A percentile compares a stretch with the other conserved stretches of the same genome.
Evolutionary conservation across 1,139 yeast species (phyloP).

Genomic region (Geotrichum fermentans): DNA sequence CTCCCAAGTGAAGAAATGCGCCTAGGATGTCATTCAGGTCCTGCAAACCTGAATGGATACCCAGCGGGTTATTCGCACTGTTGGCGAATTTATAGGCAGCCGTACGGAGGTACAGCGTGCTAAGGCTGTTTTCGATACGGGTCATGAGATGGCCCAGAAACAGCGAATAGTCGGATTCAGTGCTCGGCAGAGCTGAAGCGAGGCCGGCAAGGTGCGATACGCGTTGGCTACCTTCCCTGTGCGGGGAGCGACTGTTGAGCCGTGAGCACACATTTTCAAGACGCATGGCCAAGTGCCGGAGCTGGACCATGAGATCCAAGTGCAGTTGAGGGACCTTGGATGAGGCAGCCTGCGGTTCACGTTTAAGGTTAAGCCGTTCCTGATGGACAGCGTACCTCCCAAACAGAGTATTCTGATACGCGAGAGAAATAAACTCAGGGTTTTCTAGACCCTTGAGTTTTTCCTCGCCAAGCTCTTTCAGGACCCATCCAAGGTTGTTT

Average conservation of each 20-base stretch:
- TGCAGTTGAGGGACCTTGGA: constrained; percentile 14
- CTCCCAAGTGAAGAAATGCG: constrained; percentile 1
- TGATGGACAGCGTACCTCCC: constrained; percentile 18
- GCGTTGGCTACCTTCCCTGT: constrained; percentile 3
- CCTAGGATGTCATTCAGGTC: constrained; percentile 5
- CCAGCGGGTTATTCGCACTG: background rate
- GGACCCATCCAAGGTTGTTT: constrained; percentile 65
- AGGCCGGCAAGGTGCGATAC: constrained; percentile 4
- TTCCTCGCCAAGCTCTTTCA: constrained; percentile 73
- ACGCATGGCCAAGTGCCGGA: constrained; percentile 46
- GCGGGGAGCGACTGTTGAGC: constrained; percentile 23
- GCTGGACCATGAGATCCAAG: constrained; percentile 41
- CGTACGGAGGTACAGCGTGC: constrained; percentile 25
- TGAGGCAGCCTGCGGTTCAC: constrained; percentile 24
- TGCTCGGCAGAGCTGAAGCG: constrained; percentile 24
- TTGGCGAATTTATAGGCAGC: constrained; percentile 7
- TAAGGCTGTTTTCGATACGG: constrained; percentile 50
- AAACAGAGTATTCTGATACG: constrained; percentile 51
- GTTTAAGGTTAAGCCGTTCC: constrained; percentile 31
- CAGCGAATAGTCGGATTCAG: constrained; percentile 42
- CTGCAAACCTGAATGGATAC: background rate
- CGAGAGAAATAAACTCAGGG: constrained; percentile 78
- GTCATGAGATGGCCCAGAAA: constrained; percentile 60
- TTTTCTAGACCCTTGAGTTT: constrained; percentile 92
- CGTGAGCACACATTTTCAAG: constrained; percentile 48